Percentiles rank a stretch among this genome's conserved stretches.
Evolutionary conservation across 768 basidiomycete species (phyloP).

Genomic region (Lentinula lateritia): DNA sequence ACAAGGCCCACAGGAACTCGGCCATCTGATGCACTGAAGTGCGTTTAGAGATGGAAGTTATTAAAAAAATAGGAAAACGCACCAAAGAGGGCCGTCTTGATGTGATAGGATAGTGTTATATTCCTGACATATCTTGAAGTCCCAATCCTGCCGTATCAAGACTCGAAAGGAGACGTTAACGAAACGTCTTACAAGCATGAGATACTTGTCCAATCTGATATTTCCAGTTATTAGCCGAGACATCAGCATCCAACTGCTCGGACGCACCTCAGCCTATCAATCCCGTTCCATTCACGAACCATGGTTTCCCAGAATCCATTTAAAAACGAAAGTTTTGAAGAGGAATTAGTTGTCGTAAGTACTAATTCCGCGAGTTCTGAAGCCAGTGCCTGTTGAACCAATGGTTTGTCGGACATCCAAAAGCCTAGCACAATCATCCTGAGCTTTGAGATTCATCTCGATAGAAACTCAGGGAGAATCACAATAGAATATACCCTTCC

Average conservation of each 20-base stretch:
- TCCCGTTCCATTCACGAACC: slow-evolving; percentile 89
- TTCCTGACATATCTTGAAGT: slow-evolving; percentile 40
- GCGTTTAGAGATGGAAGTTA: background rate
- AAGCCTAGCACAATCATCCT: slow-evolving; percentile 57
- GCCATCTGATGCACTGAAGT: slow-evolving; percentile 55
- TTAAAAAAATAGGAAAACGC: slow-evolving; percentile 14
- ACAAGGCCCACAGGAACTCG: slow-evolving; percentile 74
- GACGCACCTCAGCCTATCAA: slow-evolving; percentile 81
- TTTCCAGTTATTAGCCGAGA: background rate
- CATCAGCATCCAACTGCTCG: background rate
- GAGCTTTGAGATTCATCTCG: background rate
- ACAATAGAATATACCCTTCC: slow-evolving; percentile 99
- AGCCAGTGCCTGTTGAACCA: slow-evolving; percentile 91
- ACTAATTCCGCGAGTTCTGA: slow-evolving; percentile 79
- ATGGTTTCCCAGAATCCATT: slow-evolving; percentile 88
- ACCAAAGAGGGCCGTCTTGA: slow-evolving; percentile 85
- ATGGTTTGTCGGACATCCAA: slow-evolving; percentile 99
- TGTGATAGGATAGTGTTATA: slow-evolving; percentile 65
- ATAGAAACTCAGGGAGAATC: slow-evolving; percentile 16
- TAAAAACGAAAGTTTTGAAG: slow-evolving; percentile 69
- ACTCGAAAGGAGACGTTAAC: slow-evolving; percentile 82
- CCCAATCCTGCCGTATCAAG: slow-evolving; percentile 70
- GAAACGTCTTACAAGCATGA: slow-evolving; percentile 89
- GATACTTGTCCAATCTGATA: slow-evolving; percentile 91
- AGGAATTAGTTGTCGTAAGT: slow-evolving; percentile 53